Evolutionary conservation across 2,329 filamentous ascomycete species (phyloP), one percentile per base, ranked within the genome.

Genomic region (Ascocoryne sarcoides): DNA sequence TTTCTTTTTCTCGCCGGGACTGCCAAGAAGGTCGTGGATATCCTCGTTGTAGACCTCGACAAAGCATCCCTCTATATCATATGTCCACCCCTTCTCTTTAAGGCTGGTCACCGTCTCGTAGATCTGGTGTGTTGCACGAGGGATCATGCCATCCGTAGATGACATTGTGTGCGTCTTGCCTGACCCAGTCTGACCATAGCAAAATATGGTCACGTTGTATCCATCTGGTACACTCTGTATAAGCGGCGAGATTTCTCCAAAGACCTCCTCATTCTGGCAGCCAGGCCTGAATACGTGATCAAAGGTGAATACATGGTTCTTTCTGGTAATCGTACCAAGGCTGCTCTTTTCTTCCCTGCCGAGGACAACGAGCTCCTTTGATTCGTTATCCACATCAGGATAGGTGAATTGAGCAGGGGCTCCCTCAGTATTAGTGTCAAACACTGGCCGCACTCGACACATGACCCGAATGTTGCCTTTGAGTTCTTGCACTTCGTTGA

Each of bases 391-490:
- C 26, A 67, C 60, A 51, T 96, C 82, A 0, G 90, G 88, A 50
- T 86, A 95, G 2, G 75, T 70, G 48, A 96, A 84, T 37, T 76
- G 75, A 3, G 90, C 87, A 10, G 76, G 69, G 17, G 79, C 71
- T 5, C 79, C 79, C 7, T 64, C 63, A 42, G 84, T 80, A 1
- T 66, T 62, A 17, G 68, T 69, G 16, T 84, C 67, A 12, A 26
- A 26, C 0, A 82, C 68, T 1, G 92, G 92, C 30, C 93, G 82
- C 19, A 96, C 90, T 59, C 92, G 80, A 58, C 90, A 96, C 77
- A 98, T 98, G 50, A 98, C 92, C 15, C 92, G 83, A 56, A 98
- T 98, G 59, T 98, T 98, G 54, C 92, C 92, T 62, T 95, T 95
- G 44, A 98, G 75, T 58, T 98, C 92, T 60, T 98, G 88, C 34